Evolutionary conservation across 805 yeast species (phyloP).

Genomic region (Yarrowia hollandica): DNA sequence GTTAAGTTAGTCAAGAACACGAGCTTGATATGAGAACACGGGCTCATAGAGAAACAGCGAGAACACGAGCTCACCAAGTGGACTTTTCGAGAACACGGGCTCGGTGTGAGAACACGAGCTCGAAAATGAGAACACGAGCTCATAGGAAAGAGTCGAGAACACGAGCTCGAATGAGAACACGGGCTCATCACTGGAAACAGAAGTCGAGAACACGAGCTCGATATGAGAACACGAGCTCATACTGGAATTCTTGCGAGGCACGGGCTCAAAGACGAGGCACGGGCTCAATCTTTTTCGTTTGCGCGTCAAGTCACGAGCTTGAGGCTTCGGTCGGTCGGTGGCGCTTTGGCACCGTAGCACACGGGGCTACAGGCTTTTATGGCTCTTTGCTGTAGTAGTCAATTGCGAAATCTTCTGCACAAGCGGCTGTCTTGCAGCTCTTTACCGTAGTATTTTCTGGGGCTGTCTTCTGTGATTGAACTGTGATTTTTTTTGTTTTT

Average conservation of each 20-base stretch:
- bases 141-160: slow-evolving; percentile 13
- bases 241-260: too few species aligned
- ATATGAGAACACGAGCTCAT: slow-evolving; percentile 16
- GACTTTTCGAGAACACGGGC: slow-evolving; percentile 28
- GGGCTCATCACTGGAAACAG: slow-evolving; percentile 10
- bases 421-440: slow-evolving; percentile 14
- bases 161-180: slow-evolving; percentile 25
- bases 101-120: slow-evolving; percentile 23
- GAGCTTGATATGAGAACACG: slow-evolving; percentile 15
- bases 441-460: slow-evolving; percentile 21
- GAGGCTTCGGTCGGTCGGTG: slow-evolving; percentile 25
- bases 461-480: slow-evolving; percentile 3
- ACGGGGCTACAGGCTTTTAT: slow-evolving; percentile 20
- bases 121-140: slow-evolving; percentile 18
- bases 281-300: not conserved
- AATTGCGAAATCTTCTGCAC: slow-evolving; percentile 17
- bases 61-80: slow-evolving; percentile 16
- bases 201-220: slow-evolving; percentile 24
- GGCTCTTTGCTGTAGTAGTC: slow-evolving; percentile 23
- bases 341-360: slow-evolving; percentile 16
- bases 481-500: not conserved
- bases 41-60: slow-evolving; percentile 3
- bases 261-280: not conserved
- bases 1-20: slow-evolving; percentile 4
- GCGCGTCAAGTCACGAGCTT: slow-evolving; percentile 26